phyloP scores from a whole-genome alignment of 352 stramenopile species.

The Globisporangium solare region DNA sequence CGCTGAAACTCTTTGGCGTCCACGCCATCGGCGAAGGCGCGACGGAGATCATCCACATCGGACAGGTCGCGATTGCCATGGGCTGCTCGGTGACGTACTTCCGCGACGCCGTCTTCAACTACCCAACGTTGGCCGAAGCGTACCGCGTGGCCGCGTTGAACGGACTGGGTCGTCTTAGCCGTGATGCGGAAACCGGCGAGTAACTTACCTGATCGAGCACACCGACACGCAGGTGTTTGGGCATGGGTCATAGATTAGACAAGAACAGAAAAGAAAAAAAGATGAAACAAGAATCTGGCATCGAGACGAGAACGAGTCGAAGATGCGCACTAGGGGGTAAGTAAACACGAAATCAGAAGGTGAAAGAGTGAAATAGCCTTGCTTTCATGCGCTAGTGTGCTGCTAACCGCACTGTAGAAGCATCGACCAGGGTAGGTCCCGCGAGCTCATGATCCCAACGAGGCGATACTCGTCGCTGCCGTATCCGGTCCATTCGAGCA shows the following conservation, averaged over 20 bases:
- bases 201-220: constrained; percentile 14
- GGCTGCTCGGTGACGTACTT: constrained; percentile 84
- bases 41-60: constrained; percentile 91
- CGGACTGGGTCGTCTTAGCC: constrained; percentile 80
- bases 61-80: constrained; percentile 87
- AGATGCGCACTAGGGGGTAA: neutral
- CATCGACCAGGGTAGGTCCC: constrained; percentile 10
- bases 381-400: too few species aligned
- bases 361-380: neutral
- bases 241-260: constrained; percentile 20
- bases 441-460: constrained; percentile 17
- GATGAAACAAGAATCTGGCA: neutral
- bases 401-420: constrained; percentile 16
- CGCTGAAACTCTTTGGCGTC: constrained; percentile 80
- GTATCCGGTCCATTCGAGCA: constrained; percentile 24
- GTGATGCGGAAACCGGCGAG: constrained; percentile 65
- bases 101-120: constrained; percentile 90
- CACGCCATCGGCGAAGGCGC: constrained; percentile 87
- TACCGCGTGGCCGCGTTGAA: constrained; percentile 88
- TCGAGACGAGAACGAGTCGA: neutral
- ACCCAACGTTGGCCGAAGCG: constrained; percentile 87
- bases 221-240: neutral
- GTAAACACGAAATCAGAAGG: neutral
- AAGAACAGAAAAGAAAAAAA: constrained; percentile 9
- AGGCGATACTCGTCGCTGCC: constrained; percentile 15